These are phyloP conservation scores for Dictyostelium gargantuum DNA, from an alignment of 208 protist species.

Conservation along the genomic window DNA sequence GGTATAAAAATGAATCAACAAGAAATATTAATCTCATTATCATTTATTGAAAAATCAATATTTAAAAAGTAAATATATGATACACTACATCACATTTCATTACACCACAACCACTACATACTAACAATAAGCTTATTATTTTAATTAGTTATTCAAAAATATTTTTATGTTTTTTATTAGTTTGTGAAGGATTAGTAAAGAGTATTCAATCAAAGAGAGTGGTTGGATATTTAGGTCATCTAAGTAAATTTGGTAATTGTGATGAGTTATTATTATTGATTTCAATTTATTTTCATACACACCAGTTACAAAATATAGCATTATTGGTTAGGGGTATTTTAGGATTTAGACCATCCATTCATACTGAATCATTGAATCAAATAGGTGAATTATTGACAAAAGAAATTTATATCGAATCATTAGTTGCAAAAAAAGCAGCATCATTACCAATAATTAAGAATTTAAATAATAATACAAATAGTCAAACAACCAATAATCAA, in stretches of 20 bases:
- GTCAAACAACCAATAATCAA: not conserved
- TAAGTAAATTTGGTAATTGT: slow-evolving; percentile 1
- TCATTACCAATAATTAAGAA: not conserved
- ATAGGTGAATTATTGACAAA: slow-evolving; percentile 40
- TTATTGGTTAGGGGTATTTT: not conserved
- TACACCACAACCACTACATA: no score
- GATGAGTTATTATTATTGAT: slow-evolving; percentile 47
- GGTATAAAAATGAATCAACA: slow-evolving; percentile 33
- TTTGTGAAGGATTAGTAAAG: slow-evolving; percentile 31
- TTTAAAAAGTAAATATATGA: slow-evolving; percentile 13
- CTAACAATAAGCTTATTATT: no score
- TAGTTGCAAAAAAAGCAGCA: not conserved
- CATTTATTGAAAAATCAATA: not conserved
- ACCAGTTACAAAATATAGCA: slow-evolving; percentile 47
- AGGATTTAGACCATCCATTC: slow-evolving; percentile 51
- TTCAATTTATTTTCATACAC: slow-evolving; percentile 59
- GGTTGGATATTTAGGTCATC: not conserved
- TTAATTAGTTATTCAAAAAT: slow-evolving; percentile 43
- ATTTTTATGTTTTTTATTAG: slow-evolving; percentile 48
- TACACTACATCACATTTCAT: no score
- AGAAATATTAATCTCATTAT: not conserved
- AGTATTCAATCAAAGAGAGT: not conserved
- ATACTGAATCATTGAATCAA: slow-evolving; percentile 51
- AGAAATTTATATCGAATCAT: slow-evolving; percentile 45
- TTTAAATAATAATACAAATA: no score